phyloP scores from a whole-genome alignment of 148 eudicot species.

The Drosera capensis region DNA sequence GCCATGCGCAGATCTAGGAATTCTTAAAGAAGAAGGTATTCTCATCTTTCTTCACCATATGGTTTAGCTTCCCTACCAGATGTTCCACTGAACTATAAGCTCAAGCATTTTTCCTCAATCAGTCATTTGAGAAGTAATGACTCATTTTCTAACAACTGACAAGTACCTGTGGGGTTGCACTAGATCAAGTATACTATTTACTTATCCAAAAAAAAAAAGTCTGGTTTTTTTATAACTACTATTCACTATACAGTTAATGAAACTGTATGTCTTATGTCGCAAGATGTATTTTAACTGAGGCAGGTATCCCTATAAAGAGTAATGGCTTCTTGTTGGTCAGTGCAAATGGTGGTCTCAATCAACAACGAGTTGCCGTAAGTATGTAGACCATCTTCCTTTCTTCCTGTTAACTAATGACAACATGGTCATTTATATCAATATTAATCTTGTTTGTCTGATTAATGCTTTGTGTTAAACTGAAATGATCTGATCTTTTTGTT shows the following conservation, averaged over 20 bases:
- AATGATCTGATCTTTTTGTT: not conserved
- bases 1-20: slow-evolving; percentile 55
- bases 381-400: slow-evolving; percentile 1
- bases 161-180: no score
- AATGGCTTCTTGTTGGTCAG: slow-evolving; percentile 68
- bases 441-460: not conserved
- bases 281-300: slow-evolving; percentile 9
- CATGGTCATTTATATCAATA: not conserved
- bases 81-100: no score
- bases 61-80: not conserved
- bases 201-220: no score
- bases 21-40: slow-evolving; percentile 19
- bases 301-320: slow-evolving; percentile 36
- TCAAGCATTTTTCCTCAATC: no score
- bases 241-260: not conserved
- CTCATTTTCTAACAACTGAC: no score
- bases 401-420: not conserved
- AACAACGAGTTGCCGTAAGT: slow-evolving; percentile 95
- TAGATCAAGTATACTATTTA: no score
- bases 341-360: slow-evolving; percentile 96
- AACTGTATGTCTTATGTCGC: not conserved
- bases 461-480: not conserved
- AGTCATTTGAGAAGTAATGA: no score
- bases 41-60: slow-evolving; percentile 1
- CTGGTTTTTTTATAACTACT: not conserved